phyloP scores from a whole-genome alignment of 495 filamentous ascomycete species.

The Viridothelium virens region DNA sequence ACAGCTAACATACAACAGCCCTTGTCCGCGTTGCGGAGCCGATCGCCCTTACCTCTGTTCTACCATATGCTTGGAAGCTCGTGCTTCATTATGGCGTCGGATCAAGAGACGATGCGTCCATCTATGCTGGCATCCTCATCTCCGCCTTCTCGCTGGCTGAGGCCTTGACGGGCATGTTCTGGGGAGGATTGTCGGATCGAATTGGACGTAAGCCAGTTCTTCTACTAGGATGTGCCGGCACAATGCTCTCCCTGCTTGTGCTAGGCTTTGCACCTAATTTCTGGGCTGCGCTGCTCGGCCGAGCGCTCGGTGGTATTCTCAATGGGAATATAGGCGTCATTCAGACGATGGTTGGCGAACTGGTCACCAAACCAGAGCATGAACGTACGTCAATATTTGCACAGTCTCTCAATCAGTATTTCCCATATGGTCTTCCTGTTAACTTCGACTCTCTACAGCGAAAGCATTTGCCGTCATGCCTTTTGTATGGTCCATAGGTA shows the following conservation, averaged over 20 bases:
- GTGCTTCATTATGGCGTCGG: conserved; percentile 66
- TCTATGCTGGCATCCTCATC: conserved; percentile 79
- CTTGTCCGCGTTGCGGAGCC: conserved; percentile 80
- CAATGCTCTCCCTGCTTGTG: conserved; percentile 67
- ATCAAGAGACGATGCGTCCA: conserved; percentile 60
- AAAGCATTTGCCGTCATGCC: conserved; percentile 78
- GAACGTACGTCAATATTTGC: conserved; percentile 54
- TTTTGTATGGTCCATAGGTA: conserved; percentile 81
- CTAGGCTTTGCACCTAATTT: conserved; percentile 78
- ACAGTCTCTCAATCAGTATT: background rate
- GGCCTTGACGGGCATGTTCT: conserved; percentile 66
- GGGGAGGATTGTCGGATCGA: conserved; percentile 74
- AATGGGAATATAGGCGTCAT: conserved; percentile 88
- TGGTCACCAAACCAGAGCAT: conserved; percentile 70
- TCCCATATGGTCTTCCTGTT: background rate
- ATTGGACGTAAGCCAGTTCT: conserved; percentile 80
- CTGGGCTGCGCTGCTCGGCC: conserved; percentile 65
- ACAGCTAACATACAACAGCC: conserved; percentile 33
- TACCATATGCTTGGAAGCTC: conserved; percentile 81
- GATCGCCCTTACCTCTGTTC: conserved; percentile 79
- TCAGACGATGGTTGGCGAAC: conserved; percentile 84
- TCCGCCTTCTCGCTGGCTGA: conserved; percentile 77
- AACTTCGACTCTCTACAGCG: conserved; percentile 41
- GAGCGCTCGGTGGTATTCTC: conserved; percentile 68
- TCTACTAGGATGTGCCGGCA: conserved; percentile 69